Base-by-base conservation (phyloP, 768 basidiomycete species). In the Rhizopogon vulgaris region DNA sequence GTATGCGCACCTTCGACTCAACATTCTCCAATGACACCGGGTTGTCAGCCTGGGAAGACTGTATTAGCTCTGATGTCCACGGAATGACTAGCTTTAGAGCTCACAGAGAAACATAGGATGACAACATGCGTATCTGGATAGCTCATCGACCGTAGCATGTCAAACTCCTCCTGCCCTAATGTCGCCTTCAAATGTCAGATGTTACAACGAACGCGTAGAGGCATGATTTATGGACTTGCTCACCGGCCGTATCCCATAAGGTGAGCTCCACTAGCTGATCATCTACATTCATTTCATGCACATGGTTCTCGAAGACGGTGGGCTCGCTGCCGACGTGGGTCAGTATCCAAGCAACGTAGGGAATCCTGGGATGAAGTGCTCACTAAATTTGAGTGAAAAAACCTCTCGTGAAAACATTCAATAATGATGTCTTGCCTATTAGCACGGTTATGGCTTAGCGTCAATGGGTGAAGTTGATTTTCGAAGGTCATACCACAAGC, bases 231-330 rank as follows among this genome's bases (percentile, higher is more conserved):
- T 42, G 38, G 51, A 22, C 25, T 39, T 53, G 38, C 64, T 53
- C 59, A 93, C 95, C 94, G 41, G 95, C 95, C 41, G 95, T 98
- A 66, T 98, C 95, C 95, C 95, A 98, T 56, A 98, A 65, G 65
- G 92, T 91, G 40, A 99, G 75, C 63, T 98, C 94, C 12, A 97
- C 86, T 28, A 80, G 67, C 60, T 91, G 86, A 32, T 91, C 92
- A 58, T 97, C 94, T 25, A 95, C 82, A 58, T 78, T 77, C 50
- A 94, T 74, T 58, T 94, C 90, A 65, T 94, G 90, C 10, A 95
- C 93, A 62, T 95, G 94, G 72, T 97, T 98, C 69, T 98, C 95
- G 59, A 98, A 98, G 4, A 98, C 94, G 24, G 91, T 94, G 6
- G 88, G 91, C 72, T 94, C 89, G 60, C 90, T 92, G 62, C 37